These are phyloP conservation scores for Linnemannia zychae DNA, from an alignment of 192 early-diverging fungal species.

Conservation along the genomic window DNA sequence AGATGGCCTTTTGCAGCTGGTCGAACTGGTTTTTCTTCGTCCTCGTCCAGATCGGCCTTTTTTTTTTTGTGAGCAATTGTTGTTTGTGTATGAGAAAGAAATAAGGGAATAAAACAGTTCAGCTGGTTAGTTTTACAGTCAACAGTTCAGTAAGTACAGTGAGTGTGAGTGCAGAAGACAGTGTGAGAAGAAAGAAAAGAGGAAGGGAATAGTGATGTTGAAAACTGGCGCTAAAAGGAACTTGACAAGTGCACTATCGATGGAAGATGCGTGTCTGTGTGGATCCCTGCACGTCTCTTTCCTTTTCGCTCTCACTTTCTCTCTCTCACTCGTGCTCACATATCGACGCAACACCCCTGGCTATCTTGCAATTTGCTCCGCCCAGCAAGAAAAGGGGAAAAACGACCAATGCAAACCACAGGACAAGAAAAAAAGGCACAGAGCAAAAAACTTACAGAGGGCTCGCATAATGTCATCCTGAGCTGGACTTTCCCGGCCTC, in stretches of 20 bases:
- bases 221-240: neutral
- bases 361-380: neutral
- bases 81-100: neutral
- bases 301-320: neutral
- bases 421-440: neutral
- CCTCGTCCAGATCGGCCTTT: constrained; percentile 17
- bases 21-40: constrained; percentile 24
- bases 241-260: neutral
- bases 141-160: neutral
- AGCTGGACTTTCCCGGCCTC: constrained; percentile 42
- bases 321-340: neutral
- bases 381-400: neutral
- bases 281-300: neutral
- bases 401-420: neutral
- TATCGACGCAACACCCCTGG: neutral
- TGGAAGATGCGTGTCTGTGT: neutral
- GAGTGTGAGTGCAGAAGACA: neutral
- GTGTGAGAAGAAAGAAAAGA: neutral
- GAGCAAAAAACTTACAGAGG: constrained; percentile 27
- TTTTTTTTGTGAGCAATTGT: constrained; percentile 9
- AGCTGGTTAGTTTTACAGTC: constrained; percentile 4
- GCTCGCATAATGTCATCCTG: constrained; percentile 30
- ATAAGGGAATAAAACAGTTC: neutral
- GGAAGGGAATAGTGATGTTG: neutral
- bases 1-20: constrained; percentile 1